Evolutionary conservation across 352 stramenopile genomes (phyloP).

Genomic region (Phytophthora brassicae): DNA sequence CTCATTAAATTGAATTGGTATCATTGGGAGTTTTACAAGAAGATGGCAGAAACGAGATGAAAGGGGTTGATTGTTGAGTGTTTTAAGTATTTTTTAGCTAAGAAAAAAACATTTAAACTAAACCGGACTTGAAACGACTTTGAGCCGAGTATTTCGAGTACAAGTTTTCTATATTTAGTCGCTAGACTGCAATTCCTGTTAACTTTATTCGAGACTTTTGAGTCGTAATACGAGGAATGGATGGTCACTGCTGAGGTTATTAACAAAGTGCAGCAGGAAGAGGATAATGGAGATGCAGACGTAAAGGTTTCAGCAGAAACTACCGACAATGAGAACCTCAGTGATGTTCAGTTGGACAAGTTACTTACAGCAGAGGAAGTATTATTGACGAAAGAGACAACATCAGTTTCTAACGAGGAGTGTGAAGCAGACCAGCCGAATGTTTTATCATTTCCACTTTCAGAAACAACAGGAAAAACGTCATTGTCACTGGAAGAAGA

Average conservation of each 20-base stretch:
- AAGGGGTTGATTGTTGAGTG: slow-evolving; percentile 5
- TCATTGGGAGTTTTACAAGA: neutral
- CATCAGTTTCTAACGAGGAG: no score
- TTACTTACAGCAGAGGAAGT: neutral
- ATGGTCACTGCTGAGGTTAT: slow-evolving; percentile 21
- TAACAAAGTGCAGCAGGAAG: slow-evolving; percentile 15
- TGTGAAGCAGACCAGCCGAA: no score
- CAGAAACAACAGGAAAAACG: no score
- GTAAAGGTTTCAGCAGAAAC: neutral
- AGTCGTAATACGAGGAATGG: slow-evolving; percentile 18
- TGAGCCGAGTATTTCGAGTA: slow-evolving; percentile 12
- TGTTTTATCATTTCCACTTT: no score
- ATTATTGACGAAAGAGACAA: no score
- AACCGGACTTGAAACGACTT: slow-evolving; percentile 17
- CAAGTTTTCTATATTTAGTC: slow-evolving; percentile 7
- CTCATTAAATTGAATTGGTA: no score
- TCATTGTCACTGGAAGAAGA: neutral
- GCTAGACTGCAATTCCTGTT: neutral
- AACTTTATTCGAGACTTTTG: neutral
- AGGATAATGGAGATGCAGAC: neutral
- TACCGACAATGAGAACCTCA: neutral
- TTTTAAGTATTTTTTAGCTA: slow-evolving; percentile 20
- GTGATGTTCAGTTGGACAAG: neutral
- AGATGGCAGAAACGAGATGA: no score
- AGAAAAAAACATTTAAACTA: slow-evolving; percentile 6